Evolutionary conservation across 306 rosid species (phyloP).

Genomic region (Hylodesmum podocarpum): DNA sequence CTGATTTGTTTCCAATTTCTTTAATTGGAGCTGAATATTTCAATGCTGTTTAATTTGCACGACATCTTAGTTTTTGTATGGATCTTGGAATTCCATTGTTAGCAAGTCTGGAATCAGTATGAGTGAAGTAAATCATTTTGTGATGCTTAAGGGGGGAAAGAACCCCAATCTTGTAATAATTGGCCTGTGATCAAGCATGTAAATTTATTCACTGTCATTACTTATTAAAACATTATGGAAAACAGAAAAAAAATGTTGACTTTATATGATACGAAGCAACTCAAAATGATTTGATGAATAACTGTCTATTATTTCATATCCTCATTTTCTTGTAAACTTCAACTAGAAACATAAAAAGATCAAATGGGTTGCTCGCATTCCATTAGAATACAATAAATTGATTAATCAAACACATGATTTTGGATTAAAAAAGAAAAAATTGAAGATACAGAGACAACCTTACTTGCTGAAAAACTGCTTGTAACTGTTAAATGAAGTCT

Average conservation of each 20-base stretch:
- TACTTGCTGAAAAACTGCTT: too few relatives aligned
- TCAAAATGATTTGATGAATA: not conserved
- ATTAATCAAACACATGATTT: not conserved
- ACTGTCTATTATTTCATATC: not conserved
- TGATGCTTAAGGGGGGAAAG: not conserved
- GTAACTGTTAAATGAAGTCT: too few relatives aligned
- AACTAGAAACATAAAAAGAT: not conserved
- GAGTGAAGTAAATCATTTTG: conserved; percentile 13
- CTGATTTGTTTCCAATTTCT: not conserved
- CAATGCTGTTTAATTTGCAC: conserved; percentile 8
- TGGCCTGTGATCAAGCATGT: not conserved
- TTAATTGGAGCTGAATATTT: not conserved
- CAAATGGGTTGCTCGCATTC: not conserved
- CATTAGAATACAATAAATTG: not conserved
- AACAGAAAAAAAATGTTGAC: not conserved
- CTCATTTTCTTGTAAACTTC: not conserved
- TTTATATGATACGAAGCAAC: not conserved
- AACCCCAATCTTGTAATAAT: not conserved
- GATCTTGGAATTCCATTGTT: not conserved
- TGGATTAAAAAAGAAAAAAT: not conserved
- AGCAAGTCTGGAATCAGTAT: conserved; percentile 6
- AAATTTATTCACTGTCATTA: not conserved
- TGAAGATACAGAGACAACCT: not conserved
- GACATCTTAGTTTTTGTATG: not conserved
- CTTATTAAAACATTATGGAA: too few relatives aligned